Evolutionary conservation across 352 stramenopile species (phyloP).

Genomic region (Globisporangium megalacanthum): DNA sequence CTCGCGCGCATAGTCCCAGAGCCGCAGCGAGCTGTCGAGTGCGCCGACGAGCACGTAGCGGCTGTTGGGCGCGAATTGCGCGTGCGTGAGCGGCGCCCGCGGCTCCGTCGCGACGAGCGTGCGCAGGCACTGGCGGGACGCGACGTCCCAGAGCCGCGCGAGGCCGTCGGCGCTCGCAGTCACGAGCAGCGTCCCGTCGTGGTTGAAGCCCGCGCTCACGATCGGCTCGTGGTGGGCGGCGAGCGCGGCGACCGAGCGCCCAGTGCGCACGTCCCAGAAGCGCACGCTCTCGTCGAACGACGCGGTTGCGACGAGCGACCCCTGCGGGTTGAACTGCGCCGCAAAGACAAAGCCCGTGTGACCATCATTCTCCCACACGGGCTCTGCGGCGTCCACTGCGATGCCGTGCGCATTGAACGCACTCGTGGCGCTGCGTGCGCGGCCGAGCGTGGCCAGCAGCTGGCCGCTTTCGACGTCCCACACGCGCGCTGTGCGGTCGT

Average conservation of each 20-base stretch:
- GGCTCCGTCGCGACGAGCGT: constrained; percentile 79
- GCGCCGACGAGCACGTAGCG: constrained; percentile 90
- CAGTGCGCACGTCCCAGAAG: constrained; percentile 94
- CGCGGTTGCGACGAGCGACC: constrained; percentile 86
- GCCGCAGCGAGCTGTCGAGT: constrained; percentile 87
- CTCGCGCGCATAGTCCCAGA: constrained; percentile 85
- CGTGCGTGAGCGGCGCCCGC: constrained; percentile 59
- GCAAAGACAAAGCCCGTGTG: constrained; percentile 96
- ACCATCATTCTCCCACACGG: constrained; percentile 33
- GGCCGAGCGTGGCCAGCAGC: constrained; percentile 64
- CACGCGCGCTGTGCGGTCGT: constrained; percentile 93
- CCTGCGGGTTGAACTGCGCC: constrained; percentile 91
- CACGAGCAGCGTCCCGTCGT: constrained; percentile 92
- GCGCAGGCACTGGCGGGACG: constrained; percentile 93
- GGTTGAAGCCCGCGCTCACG: constrained; percentile 92
- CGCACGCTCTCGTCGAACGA: constrained; percentile 95
- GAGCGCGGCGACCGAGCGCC: constrained; percentile 84
- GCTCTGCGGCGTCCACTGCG: constrained; percentile 14
- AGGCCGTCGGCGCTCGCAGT: constrained; percentile 74
- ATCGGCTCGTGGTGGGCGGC: constrained; percentile 94
- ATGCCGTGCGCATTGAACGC: constrained; percentile 19
- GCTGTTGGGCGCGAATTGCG: constrained; percentile 93
- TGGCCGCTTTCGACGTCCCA: constrained; percentile 92
- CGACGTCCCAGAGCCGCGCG: constrained; percentile 96
- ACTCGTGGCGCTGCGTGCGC: constrained; percentile 23